phyloP scores from a whole-genome alignment of 208 protist species.

The Strigomonas culicis region DNA sequence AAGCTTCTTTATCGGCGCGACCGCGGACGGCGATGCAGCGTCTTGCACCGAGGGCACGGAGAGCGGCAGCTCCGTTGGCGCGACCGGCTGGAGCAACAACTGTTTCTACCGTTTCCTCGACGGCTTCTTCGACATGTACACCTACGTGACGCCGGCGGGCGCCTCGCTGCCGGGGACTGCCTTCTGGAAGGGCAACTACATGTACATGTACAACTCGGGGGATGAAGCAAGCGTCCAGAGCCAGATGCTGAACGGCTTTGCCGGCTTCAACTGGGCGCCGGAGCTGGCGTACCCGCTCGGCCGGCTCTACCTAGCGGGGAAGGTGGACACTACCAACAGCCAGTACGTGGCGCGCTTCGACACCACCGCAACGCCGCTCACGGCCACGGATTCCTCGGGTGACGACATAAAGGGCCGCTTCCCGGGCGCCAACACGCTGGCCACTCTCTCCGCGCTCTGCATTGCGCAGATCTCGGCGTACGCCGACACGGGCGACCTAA shows the following conservation, averaged over 20 bases:
- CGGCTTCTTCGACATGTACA: conserved; percentile 40
- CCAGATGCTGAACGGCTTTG: conserved; percentile 33
- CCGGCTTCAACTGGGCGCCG: conserved; percentile 20
- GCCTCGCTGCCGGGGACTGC: conserved; percentile 39
- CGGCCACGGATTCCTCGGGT: too few relatives aligned
- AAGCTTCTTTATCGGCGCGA: neutral
- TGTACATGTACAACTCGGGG: too few relatives aligned
- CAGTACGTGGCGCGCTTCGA: conserved; percentile 6
- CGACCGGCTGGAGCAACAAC: too few relatives aligned
- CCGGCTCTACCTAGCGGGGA: neutral
- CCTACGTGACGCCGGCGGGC: too few relatives aligned
- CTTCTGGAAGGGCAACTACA: conserved; percentile 37
- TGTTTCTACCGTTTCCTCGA: conserved; percentile 50
- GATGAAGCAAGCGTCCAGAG: too few relatives aligned
- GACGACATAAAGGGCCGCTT: too few relatives aligned
- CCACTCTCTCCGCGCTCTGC: too few relatives aligned
- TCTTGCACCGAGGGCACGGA: neutral
- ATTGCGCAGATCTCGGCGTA: too few relatives aligned
- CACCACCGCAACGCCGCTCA: too few relatives aligned
- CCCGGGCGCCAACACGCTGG: too few relatives aligned
- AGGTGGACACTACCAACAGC: conserved; percentile 21
- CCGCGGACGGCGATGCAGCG: neutral
- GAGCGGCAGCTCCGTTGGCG: conserved; percentile 24
- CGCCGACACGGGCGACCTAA: too few relatives aligned
- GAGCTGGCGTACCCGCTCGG: too few relatives aligned